phyloP scores from a whole-genome alignment of 2,329 filamentous ascomycete species.

The Aureobasidium lini region DNA sequence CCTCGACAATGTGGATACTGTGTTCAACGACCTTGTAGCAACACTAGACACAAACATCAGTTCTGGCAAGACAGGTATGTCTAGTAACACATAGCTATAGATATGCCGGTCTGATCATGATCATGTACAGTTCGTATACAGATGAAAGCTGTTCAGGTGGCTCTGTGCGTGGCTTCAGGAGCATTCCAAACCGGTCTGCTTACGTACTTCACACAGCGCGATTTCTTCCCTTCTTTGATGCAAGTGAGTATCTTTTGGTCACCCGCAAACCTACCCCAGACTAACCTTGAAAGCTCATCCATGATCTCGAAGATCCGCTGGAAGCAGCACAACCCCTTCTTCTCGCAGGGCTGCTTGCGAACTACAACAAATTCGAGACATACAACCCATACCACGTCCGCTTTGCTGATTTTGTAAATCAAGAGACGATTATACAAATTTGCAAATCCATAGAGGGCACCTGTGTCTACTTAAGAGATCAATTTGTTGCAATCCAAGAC shows the following conservation, averaged over 20 bases:
- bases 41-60: slow-evolving; percentile 77
- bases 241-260: slow-evolving; percentile 53
- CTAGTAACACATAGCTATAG: too few relatives aligned
- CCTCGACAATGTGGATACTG: slow-evolving; percentile 75
- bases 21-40: slow-evolving; percentile 83
- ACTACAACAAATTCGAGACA: slow-evolving; percentile 99
- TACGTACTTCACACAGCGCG: slow-evolving; percentile 89
- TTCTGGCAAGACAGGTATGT: slow-evolving; percentile 61
- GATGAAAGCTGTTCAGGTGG: slow-evolving; percentile 70
- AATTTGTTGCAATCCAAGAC: slow-evolving; percentile 80
- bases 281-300: slow-evolving; percentile 55
- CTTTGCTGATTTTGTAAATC: slow-evolving; percentile 92
- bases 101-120: neutral
- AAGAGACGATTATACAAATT: slow-evolving; percentile 75
- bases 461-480: slow-evolving; percentile 59
- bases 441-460: slow-evolving; percentile 67
- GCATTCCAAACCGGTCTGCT: slow-evolving; percentile 91
- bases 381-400: slow-evolving; percentile 92
- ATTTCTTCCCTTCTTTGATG: slow-evolving; percentile 90
- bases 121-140: slow-evolving; percentile 58
- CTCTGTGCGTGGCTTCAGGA: slow-evolving; percentile 80
- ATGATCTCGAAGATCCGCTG: slow-evolving; percentile 62
- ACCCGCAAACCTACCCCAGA: neutral
- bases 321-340: slow-evolving; percentile 65
- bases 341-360: slow-evolving; percentile 78